Evolutionary conservation across 2,329 filamentous ascomycete species (phyloP).

Genomic region (Xylaria sp.): DNA sequence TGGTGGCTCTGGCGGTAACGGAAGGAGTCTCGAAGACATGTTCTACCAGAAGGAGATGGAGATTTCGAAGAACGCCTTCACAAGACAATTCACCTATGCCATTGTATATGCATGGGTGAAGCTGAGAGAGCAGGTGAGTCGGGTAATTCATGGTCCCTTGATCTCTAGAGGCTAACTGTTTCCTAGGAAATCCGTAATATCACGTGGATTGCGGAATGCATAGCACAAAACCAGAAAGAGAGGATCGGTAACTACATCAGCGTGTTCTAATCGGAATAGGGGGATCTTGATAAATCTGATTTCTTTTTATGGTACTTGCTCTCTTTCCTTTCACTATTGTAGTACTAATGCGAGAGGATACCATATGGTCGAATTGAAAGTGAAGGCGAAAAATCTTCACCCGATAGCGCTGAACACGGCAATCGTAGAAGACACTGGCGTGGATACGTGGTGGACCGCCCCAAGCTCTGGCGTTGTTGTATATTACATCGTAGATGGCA

Average conservation of each 20-base stretch:
- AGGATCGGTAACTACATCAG: conserved; percentile 99
- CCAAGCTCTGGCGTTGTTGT: conserved; percentile 41
- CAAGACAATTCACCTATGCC: conserved; percentile 91
- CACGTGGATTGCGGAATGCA: conserved; percentile 99
- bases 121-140: conserved; percentile 89
- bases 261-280: conserved; percentile 75
- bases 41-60: conserved; percentile 99
- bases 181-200: conserved; percentile 97
- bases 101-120: conserved; percentile 99
- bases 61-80: conserved; percentile 93
- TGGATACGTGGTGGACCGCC: conserved; percentile 24
- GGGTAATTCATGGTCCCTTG: background rate
- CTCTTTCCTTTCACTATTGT: conserved; percentile 51
- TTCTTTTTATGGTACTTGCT: conserved; percentile 36
- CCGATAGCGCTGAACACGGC: conserved; percentile 26
- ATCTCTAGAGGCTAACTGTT: conserved; percentile 35
- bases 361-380: conserved; percentile 42
- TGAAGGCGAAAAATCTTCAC: conserved; percentile 32
- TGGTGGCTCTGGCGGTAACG: conserved; percentile 80
- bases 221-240: conserved; percentile 99
- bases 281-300: conserved; percentile 20
- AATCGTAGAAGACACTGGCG: conserved; percentile 18
- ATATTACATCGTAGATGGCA: conserved; percentile 54
- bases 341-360: conserved; percentile 57
- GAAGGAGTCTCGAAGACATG: conserved; percentile 92